phyloP scores from a whole-genome alignment of 176 grass and related monocot species.

The Alopecurus myosuroides region DNA sequence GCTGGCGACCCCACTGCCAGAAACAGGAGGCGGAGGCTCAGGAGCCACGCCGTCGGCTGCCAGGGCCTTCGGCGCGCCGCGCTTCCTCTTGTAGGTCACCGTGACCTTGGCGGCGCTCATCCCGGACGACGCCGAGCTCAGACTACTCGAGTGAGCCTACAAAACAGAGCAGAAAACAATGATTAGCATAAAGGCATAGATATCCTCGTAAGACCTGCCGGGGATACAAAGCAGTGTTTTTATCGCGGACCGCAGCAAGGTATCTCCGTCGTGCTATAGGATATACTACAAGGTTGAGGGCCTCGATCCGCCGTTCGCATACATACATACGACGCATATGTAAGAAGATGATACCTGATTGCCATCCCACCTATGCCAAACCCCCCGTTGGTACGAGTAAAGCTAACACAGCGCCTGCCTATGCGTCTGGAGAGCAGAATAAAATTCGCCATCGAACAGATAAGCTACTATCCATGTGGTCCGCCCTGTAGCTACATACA shows the following conservation, averaged over 20 bases:
- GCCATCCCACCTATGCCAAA: too few species aligned
- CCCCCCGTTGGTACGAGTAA: too few species aligned
- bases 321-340: too few species aligned
- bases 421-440: too few species aligned
- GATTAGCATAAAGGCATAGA: neutral
- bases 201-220: neutral
- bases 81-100: slow-evolving; percentile 71
- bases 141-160: neutral
- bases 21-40: slow-evolving; percentile 14
- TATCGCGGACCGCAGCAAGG: neutral
- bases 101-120: slow-evolving; percentile 41
- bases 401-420: too few species aligned
- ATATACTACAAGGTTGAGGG: neutral
- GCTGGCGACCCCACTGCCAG: neutral
- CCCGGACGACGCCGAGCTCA: neutral
- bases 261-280: neutral
- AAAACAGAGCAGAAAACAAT: neutral
- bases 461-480: too few species aligned
- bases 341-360: too few species aligned
- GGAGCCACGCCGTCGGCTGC: neutral
- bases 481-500: too few species aligned
- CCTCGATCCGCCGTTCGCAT: too few species aligned
- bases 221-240: neutral
- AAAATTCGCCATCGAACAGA: too few species aligned
- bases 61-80: neutral